Percentiles rank a stretch among this genome's conserved stretches.
These are phyloP conservation scores for Tirmania nivea DNA, from an alignment of 495 filamentous ascomycete genomes.

Conservation along the genomic window DNA sequence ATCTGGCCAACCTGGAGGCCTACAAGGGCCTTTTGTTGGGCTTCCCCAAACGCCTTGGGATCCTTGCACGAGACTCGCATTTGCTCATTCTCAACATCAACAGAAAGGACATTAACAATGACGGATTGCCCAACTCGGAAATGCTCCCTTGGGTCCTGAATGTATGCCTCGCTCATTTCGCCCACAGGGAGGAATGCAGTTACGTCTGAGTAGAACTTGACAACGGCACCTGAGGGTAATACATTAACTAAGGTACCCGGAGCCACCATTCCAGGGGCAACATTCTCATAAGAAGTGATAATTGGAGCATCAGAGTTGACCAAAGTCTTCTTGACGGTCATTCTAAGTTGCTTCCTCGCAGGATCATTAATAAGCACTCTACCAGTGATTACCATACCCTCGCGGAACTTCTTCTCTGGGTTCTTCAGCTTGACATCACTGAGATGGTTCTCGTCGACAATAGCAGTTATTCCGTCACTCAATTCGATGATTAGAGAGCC, in stretches of 20 bases:
- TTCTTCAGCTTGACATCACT: conserved; percentile 71
- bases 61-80: conserved; percentile 89
- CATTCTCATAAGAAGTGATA: conserved; percentile 51
- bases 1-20: conserved; percentile 45
- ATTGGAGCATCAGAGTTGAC: conserved; percentile 62
- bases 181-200: conserved; percentile 72
- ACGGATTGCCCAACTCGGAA: conserved; percentile 81
- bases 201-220: conserved; percentile 75
- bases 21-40: conserved; percentile 52
- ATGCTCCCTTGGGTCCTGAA: conserved; percentile 68
- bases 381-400: conserved; percentile 61
- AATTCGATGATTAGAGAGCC: conserved; percentile 62
- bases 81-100: conserved; percentile 45
- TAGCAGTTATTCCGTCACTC: conserved; percentile 63
- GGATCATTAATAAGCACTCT: conserved; percentile 64
- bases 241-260: conserved; percentile 71
- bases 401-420: conserved; percentile 86
- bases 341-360: conserved; percentile 52
- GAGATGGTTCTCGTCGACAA: conserved; percentile 73
- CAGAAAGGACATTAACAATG: conserved; percentile 58
- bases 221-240: conserved; percentile 53
- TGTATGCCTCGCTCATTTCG: conserved; percentile 95
- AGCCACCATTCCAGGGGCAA: conserved; percentile 46
- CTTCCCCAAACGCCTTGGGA: conserved; percentile 47
- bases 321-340: conserved; percentile 85